Percentiles rank a stretch among this genome's conserved stretches.
Evolutionary conservation across 495 filamentous ascomycete species (phyloP).

Genomic region (Podospora anserina): DNA sequence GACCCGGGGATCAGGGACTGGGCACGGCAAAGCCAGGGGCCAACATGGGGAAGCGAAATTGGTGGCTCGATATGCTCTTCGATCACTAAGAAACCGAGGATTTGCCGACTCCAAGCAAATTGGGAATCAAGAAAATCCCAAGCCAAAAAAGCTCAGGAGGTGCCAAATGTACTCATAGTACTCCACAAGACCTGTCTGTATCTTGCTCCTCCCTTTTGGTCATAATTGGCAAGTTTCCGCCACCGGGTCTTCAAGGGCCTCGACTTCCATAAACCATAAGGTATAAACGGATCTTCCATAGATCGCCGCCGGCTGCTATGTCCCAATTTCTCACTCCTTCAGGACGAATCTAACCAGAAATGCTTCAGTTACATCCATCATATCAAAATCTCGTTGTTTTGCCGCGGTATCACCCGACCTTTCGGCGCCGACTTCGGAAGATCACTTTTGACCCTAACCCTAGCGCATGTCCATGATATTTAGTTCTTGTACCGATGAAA

Average conservation of each 20-base stretch:
- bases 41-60: neutral
- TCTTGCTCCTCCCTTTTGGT: too few species aligned
- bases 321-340: too few species aligned
- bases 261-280: too few species aligned
- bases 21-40: neutral
- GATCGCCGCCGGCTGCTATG: too few species aligned
- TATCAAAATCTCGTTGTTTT: neutral
- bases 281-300: too few species aligned
- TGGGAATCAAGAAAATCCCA: neutral
- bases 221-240: too few species aligned
- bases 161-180: neutral
- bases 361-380: too few species aligned
- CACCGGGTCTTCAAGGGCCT: too few species aligned
- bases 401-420: neutral
- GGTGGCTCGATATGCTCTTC: neutral
- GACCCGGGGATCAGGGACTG: neutral
- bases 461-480: neutral
- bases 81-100: neutral
- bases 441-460: neutral
- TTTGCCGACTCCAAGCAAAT: neutral
- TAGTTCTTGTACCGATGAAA: too few species aligned
- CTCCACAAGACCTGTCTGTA: neutral
- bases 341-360: too few species aligned
- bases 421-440: neutral
- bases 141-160: neutral